phyloP scores from a whole-genome alignment of 2,329 filamentous ascomycete genomes.

The Podosphaera aphanis region DNA sequence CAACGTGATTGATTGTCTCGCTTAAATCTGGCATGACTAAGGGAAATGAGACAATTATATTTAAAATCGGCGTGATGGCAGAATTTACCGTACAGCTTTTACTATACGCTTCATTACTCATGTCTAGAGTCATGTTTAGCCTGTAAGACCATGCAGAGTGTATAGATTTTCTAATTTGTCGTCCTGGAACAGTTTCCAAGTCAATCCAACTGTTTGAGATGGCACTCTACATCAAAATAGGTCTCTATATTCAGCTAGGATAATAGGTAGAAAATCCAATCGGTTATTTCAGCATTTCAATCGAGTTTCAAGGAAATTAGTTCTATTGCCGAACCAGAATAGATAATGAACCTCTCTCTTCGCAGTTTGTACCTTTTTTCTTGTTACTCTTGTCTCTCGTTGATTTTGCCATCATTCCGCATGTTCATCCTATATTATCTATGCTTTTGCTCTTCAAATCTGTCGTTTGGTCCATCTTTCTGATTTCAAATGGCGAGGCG shows the following conservation, averaged over 20 bases:
- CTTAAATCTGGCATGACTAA: too few species aligned
- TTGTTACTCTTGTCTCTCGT: not conserved
- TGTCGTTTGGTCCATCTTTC: not conserved
- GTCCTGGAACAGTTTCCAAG: too few species aligned
- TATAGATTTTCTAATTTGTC: too few species aligned
- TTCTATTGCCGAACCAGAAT: not conserved
- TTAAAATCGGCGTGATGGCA: too few species aligned
- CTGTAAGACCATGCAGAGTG: too few species aligned
- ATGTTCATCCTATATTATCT: not conserved
- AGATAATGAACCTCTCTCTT: not conserved
- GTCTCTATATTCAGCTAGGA: not conserved
- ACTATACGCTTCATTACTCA: too few species aligned
- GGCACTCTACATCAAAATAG: too few species aligned
- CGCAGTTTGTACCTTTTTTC: not conserved
- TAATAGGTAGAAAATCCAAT: not conserved
- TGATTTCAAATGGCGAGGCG: not conserved
- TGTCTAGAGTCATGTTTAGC: too few species aligned
- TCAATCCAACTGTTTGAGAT: not conserved
- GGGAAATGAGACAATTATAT: too few species aligned
- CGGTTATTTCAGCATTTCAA: not conserved
- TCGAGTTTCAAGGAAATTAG: not conserved
- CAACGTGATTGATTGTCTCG: too few species aligned
- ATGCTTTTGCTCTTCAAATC: not conserved
- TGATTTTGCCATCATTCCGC: not conserved
- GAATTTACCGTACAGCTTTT: too few species aligned